Percentiles rank a stretch among this genome's conserved stretches.
phyloP scores from a whole-genome alignment of 345 rosid species.

The Populus euphratica region DNA sequence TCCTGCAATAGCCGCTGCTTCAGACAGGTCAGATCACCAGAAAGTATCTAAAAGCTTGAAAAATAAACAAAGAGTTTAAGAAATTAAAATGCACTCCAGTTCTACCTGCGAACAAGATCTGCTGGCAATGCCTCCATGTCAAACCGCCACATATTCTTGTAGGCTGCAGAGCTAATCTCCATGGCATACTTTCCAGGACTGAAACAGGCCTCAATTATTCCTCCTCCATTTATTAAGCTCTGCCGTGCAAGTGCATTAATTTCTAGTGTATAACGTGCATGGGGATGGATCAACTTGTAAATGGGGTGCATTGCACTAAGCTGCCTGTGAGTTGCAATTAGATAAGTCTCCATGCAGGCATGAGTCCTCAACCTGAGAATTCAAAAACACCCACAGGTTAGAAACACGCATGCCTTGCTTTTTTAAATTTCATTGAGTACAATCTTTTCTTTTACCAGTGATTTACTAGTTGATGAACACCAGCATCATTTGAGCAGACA shows the following conservation, averaged over 20 bases:
- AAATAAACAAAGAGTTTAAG: background rate
- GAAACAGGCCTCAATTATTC: conserved; percentile 81
- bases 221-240: conserved; percentile 87
- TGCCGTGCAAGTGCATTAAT: conserved; percentile 89
- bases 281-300: conserved; percentile 79
- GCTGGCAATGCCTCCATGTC: conserved; percentile 96
- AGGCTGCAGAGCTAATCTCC: conserved; percentile 93
- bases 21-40: too few relatives aligned
- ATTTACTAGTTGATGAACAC: conserved; percentile 87
- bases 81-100: background rate
- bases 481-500: conserved; percentile 82
- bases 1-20: too few relatives aligned
- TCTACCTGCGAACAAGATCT: conserved; percentile 81
- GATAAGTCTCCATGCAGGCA: conserved; percentile 86
- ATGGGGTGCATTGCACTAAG: conserved; percentile 87
- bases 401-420: background rate
- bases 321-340: conserved; percentile 82
- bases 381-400: conserved; percentile 1
- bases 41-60: background rate
- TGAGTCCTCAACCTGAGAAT: conserved; percentile 80
- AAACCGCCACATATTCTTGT: conserved; percentile 72
- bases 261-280: conserved; percentile 88
- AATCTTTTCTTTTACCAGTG: conserved; percentile 58
- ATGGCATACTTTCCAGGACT: conserved; percentile 71
- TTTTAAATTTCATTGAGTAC: background rate